A percentile compares a stretch with the other conserved stretches of the same genome.
These are phyloP conservation scores for Diaporthe longicolla DNA, from an alignment of 2,329 filamentous ascomycete species.

Conservation along the genomic window DNA sequence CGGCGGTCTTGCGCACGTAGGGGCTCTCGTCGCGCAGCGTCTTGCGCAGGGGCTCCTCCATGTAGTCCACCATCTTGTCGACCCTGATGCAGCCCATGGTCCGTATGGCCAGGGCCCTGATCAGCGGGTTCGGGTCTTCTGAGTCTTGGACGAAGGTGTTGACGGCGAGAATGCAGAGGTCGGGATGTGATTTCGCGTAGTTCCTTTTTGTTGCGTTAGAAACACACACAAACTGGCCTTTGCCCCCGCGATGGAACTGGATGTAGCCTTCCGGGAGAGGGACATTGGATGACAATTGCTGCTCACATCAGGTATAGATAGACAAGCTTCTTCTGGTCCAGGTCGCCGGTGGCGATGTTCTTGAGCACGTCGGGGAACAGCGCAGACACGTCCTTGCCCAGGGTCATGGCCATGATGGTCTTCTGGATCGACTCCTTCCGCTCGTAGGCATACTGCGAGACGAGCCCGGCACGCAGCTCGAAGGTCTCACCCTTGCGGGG, in stretches of 20 bases:
- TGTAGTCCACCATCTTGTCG: conserved; percentile 99
- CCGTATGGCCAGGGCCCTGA: conserved; percentile 93
- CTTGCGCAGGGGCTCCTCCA: conserved; percentile 97
- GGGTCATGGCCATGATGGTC: conserved; percentile 99
- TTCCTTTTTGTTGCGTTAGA: conserved; percentile 74
- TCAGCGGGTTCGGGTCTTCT: conserved; percentile 96
- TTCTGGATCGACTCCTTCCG: conserved; percentile 99
- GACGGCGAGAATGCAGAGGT: conserved; percentile 97
- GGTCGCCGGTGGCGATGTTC: conserved; percentile 94
- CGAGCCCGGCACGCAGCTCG: conserved; percentile 93
- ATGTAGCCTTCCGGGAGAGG: background rate
- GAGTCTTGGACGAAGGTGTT: conserved; percentile 99
- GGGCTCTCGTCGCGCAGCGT: conserved; percentile 97
- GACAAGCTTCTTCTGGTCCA: conserved; percentile 99
- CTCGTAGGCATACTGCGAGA: conserved; percentile 99
- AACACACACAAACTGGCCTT: background rate
- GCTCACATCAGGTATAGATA: conserved; percentile 96
- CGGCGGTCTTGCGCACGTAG: conserved; percentile 97
- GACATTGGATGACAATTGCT: background rate
- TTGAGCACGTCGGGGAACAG: conserved; percentile 98
- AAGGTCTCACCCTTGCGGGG: conserved; percentile 98
- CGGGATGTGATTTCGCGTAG: conserved; percentile 98
- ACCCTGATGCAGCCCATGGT: conserved; percentile 99
- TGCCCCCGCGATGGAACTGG: conserved; percentile 29
- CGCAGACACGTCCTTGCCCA: conserved; percentile 98